A percentile compares a stretch with the other conserved stretches of the same genome.
Conservation (phyloP, 331 rosid genomes). For the Rhamnella rubrinervis region DNA sequence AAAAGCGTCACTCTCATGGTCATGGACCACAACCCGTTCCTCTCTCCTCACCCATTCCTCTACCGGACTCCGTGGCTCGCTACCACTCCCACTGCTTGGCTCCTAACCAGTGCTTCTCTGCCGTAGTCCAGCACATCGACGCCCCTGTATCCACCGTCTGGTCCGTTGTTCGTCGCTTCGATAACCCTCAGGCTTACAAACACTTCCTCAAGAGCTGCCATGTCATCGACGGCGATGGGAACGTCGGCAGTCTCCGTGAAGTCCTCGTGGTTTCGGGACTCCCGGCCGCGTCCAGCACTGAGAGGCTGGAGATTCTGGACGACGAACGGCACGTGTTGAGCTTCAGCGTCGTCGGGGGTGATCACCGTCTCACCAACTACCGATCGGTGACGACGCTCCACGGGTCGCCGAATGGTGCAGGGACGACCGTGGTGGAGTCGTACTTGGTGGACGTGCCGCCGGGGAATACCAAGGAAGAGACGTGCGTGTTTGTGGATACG, state of each 20-base stretch:
- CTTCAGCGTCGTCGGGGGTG: constrained; percentile 91
- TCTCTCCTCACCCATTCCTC: not conserved
- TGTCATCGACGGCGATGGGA: constrained; percentile 54
- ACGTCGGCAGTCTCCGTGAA: constrained; percentile 76
- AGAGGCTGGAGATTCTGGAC: constrained; percentile 87
- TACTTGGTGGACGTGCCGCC: constrained; percentile 81
- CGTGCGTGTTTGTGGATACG: constrained; percentile 81
- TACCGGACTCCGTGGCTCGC: constrained; percentile 30
- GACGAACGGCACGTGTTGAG: constrained; percentile 88
- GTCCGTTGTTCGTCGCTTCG: constrained; percentile 85
- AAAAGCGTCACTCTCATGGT: constrained; percentile 15
- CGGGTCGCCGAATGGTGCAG: constrained; percentile 21
- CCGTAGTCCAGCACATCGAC: constrained; percentile 55
- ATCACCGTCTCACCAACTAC: constrained; percentile 81
- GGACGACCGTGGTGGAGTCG: constrained; percentile 79
- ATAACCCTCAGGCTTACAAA: constrained; percentile 87
- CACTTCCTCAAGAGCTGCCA: constrained; percentile 89
- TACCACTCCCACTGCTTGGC: constrained; percentile 55
- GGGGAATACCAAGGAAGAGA: constrained; percentile 87
- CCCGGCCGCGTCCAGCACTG: constrained; percentile 87
- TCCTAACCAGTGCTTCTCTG: constrained; percentile 71
- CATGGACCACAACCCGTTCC: not conserved
- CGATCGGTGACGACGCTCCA: constrained; percentile 88
- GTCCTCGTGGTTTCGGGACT: constrained; percentile 84
- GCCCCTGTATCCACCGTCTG: constrained; percentile 71